Percentiles rank a stretch among this genome's conserved stretches.
These are phyloP conservation scores for Cyberlindnera mycetangii DNA, from an alignment of 805 yeast genomes.

Conservation along the genomic window DNA sequence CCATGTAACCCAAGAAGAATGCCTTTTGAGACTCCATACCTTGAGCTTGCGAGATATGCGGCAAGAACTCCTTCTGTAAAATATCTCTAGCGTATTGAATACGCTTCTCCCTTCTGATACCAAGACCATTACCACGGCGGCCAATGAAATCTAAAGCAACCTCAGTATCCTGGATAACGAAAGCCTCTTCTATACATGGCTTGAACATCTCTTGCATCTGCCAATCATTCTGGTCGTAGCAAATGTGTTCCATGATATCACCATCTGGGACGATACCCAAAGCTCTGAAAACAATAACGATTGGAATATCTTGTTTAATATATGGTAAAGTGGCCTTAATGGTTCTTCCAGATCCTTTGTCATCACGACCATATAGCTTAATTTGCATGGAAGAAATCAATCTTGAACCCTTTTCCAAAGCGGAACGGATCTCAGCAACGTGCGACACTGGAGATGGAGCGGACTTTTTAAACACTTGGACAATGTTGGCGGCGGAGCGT, in stretches of 20 bases:
- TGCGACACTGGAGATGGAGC: conserved; percentile 96
- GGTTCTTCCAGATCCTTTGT: conserved; percentile 73
- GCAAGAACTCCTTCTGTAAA: conserved; percentile 91
- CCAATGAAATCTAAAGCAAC: conserved; percentile 98
- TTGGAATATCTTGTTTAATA: conserved; percentile 94
- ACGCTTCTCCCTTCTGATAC: conserved; percentile 96
- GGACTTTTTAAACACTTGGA: conserved; percentile 96
- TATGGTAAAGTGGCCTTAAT: conserved; percentile 96
- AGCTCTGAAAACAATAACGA: conserved; percentile 95
- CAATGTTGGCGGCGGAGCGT: conserved; percentile 97
- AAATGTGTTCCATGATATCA: conserved; percentile 95
- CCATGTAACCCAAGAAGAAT: conserved; percentile 96
- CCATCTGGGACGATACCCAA: conserved; percentile 99
- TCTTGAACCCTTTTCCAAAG: conserved; percentile 95
- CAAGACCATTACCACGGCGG: conserved; percentile 95
- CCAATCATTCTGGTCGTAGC: conserved; percentile 98
- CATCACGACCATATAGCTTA: conserved; percentile 82
- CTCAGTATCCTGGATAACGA: conserved; percentile 96
- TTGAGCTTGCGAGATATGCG: conserved; percentile 95
- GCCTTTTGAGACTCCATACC: conserved; percentile 98
- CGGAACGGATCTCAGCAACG: conserved; percentile 94
- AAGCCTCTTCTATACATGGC: conserved; percentile 99
- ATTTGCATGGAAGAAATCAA: conserved; percentile 92
- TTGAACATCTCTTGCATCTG: conserved; percentile 99
- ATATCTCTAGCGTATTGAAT: conserved; percentile 97